These are phyloP conservation scores for Dictyophora rubrovolvata DNA, from an alignment of 768 basidiomycete genomes.

Conservation along the genomic window DNA sequence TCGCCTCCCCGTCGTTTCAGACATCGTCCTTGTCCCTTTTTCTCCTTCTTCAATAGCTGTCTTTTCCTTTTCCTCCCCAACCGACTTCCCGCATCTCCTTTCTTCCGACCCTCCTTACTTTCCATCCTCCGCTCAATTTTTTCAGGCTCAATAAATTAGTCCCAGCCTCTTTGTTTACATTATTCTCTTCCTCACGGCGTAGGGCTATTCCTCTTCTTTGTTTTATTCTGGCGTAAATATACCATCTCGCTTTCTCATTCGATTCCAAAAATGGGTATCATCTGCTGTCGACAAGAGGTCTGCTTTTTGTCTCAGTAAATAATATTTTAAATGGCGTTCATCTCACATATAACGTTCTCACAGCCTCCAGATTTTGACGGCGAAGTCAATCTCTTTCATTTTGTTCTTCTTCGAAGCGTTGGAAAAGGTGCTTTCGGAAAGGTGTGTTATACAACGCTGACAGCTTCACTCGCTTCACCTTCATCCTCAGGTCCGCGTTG, in stretches of 20 bases:
- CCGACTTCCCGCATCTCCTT: background rate
- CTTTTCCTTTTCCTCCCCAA: background rate
- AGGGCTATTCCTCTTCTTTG: background rate
- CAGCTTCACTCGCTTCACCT: slow-evolving; percentile 13
- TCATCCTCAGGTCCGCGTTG: slow-evolving; percentile 78
- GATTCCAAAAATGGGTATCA: slow-evolving; percentile 56
- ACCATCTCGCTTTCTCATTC: background rate
- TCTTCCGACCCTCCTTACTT: background rate
- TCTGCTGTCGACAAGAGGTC: slow-evolving; percentile 79
- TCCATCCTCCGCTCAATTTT: background rate
- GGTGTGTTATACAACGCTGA: slow-evolving; percentile 24
- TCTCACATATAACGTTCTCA: slow-evolving; percentile 1
- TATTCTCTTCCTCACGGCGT: background rate
- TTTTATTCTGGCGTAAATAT: background rate
- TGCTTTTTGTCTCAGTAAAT: background rate
- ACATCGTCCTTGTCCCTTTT: background rate
- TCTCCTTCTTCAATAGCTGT: background rate
- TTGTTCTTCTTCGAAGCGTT: slow-evolving; percentile 88
- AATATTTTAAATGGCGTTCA: background rate
- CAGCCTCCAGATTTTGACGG: slow-evolving; percentile 94
- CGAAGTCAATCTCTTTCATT: slow-evolving; percentile 95
- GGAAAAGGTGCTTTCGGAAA: slow-evolving; percentile 99
- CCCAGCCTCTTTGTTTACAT: background rate
- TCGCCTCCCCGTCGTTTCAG: background rate
- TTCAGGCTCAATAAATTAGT: background rate